phyloP scores from a whole-genome alignment of 805 yeast species.

The Zygosaccharomyces bisporus region DNA sequence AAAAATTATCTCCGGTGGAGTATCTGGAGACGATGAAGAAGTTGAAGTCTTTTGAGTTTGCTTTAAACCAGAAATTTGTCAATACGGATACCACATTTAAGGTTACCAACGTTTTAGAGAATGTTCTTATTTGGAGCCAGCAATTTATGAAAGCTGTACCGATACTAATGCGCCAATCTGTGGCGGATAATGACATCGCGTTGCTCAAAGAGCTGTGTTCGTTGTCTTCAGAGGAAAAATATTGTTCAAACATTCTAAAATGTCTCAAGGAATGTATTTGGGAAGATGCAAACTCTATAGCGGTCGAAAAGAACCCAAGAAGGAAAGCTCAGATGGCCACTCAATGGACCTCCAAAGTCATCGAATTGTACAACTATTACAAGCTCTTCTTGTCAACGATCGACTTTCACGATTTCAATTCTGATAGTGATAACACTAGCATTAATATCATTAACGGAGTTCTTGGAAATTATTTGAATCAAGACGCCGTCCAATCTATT shows the following conservation, averaged over 20 bases:
- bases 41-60: constrained; percentile 60
- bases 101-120: constrained; percentile 20
- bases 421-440: constrained; percentile 24
- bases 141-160: constrained; percentile 15
- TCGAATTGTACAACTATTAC: constrained; percentile 50
- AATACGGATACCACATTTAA: constrained; percentile 26
- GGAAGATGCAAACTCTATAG: constrained; percentile 16
- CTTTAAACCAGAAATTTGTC: constrained; percentile 24
- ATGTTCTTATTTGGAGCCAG: constrained; percentile 22
- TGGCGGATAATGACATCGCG: constrained; percentile 11
- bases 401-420: constrained; percentile 45
- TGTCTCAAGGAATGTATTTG: constrained; percentile 18
- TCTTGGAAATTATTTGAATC: constrained; percentile 58
- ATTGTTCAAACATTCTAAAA: constrained; percentile 14
- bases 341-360: constrained; percentile 60
- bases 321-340: constrained; percentile 51
- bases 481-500: constrained; percentile 41
- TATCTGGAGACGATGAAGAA: constrained; percentile 51
- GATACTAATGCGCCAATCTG: constrained; percentile 13
- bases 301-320: constrained; percentile 24
- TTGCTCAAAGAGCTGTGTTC: constrained; percentile 19
- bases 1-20: constrained; percentile 46
- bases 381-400: constrained; percentile 45
- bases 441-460: constrained; percentile 57
- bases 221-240: constrained; percentile 18